Evolutionary conservation across 2,329 filamentous ascomycete genomes (phyloP), one percentile per base, ranked within the genome.

Genomic region (Colletotrichum zoysiae): DNA sequence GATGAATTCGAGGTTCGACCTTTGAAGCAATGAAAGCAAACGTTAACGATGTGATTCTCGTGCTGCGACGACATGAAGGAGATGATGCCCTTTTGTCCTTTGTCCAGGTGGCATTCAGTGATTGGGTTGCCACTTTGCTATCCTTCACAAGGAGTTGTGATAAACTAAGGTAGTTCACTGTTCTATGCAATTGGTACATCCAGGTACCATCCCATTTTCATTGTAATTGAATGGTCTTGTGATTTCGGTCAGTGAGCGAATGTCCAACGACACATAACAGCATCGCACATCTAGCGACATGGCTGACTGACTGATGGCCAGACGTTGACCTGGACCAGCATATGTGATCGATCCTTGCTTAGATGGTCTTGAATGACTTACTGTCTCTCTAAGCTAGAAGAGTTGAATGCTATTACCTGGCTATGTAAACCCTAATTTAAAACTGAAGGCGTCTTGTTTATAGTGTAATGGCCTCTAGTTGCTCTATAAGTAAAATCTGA

Each of bases 1-100:
- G 44, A 26, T 20, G 26, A 11, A 51, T n/a, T 12, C 9, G n/a
- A 11, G 53, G 46, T 26, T 50, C 33, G 33, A 56, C 48, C 48
- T 51, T 33, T 16, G 20, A 30, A 60, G 68, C 59, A 71, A 68
- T 65, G 60, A 64, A 26, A 26, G 69, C 7, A 59, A 1, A 3
- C 5, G 46, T 23, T 12, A 48, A 35, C 0, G 1, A 18, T 7
- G 26, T 33, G 23, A 2, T 42, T 14, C 5, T 33, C 7, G 23
- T 23, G 35, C 12, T 23, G 35, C 16, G n/a, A 23, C 7, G 20
- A 5, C 1, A 26, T 53, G 26, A 33, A 53, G 26, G 26, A 26
- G 14, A 53, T 20, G 50, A 9, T 20, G 5, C 23, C 3, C 16
- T 3, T 30, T 30, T 30, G 30, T 30, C 30, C 30, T 20, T 55